phyloP scores from a whole-genome alignment of 495 filamentous ascomycete genomes.

The Xylaria sp. region DNA sequence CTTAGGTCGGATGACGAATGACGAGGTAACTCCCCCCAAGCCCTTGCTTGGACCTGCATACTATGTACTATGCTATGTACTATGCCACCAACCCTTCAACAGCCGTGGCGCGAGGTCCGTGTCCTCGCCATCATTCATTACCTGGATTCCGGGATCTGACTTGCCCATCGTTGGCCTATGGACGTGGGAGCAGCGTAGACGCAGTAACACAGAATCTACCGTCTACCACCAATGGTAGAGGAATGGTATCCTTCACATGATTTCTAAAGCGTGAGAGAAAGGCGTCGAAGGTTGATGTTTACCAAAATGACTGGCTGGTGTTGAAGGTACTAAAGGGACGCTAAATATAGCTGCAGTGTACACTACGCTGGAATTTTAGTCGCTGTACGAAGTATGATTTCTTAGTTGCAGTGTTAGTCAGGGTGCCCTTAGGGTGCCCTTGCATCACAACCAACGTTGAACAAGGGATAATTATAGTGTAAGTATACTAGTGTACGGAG shows the following conservation, averaged over 20 bases:
- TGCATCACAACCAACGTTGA: conserved; percentile 5
- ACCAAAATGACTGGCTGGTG: neutral
- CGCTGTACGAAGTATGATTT: neutral
- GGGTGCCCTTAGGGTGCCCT: conserved; percentile 19
- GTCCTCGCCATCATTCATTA: conserved; percentile 7
- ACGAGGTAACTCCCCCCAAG: neutral
- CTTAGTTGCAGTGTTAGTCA: neutral
- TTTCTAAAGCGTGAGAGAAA: neutral
- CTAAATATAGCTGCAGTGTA: conserved; percentile 14
- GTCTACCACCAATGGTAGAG: neutral
- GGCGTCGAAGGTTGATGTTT: neutral
- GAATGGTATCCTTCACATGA: neutral
- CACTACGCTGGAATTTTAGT: neutral
- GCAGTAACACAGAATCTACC: conserved; percentile 5
- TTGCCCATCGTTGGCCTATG: neutral
- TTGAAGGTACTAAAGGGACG: neutral
- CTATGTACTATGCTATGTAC: conserved; percentile 2
- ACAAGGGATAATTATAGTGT: no score
- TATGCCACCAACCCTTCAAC: neutral
- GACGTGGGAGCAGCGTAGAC: neutral
- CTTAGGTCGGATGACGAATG: conserved; percentile 25
- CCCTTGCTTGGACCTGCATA: conserved; percentile 32
- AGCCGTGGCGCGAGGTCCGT: conserved; percentile 6
- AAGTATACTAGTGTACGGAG: no score
- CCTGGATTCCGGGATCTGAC: conserved; percentile 8